Evolutionary conservation across 352 stramenopile species (phyloP), one percentile per base, ranked within the genome.

Genomic region (Globisporangium rhizosaccharum): DNA sequence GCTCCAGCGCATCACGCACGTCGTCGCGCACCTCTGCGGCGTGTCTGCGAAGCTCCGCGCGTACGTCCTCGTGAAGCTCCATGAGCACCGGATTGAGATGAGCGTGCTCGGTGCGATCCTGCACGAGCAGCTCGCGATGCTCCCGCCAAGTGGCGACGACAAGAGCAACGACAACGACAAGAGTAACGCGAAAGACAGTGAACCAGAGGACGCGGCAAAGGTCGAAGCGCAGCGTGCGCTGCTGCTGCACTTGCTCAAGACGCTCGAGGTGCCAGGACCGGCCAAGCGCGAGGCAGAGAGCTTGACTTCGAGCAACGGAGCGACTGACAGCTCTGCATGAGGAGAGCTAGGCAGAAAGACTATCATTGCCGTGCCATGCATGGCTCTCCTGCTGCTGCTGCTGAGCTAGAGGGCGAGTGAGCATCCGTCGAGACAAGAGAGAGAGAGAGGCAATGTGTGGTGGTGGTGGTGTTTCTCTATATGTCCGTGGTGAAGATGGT

Each of bases 61-160:
- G 8, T 90, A 92, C 49, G 66, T 87, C 15, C 76, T 86, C 62
- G 70, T 92, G 49, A 88, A 92, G 57, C 88, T 88, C 55, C 72
- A 92, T 49, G 82, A 90, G 57, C 79, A 75, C 30, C 88, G 68
- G 53, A 65, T 92, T 12, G 79, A 88, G 6, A 70, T 76, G 36
- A 66, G 78, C 11, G 63, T 61, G 28, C 57, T 91, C 1, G 48
- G 50, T 2, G 47, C 62, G n/a, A 67, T 91, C 7, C 60, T 94
- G 14, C 54, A 67, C 0, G 80, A 90, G 30, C 82, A 92, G 20
- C 57, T 90, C 15, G 63, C 75, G n/a, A 65, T 82, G n/a, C 64
- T 92, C 0, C 25, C 65, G 15, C 53, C 61, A n/a, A 17, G 3
- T 3, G 15, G 3, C 0, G 25, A 44, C 20, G 50, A 2, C 6